Percentiles rank a stretch among this genome's conserved stretches.
Conservation (phyloP, 2,329 filamentous ascomycete species). For the Stagonosporopsis tanaceti region DNA sequence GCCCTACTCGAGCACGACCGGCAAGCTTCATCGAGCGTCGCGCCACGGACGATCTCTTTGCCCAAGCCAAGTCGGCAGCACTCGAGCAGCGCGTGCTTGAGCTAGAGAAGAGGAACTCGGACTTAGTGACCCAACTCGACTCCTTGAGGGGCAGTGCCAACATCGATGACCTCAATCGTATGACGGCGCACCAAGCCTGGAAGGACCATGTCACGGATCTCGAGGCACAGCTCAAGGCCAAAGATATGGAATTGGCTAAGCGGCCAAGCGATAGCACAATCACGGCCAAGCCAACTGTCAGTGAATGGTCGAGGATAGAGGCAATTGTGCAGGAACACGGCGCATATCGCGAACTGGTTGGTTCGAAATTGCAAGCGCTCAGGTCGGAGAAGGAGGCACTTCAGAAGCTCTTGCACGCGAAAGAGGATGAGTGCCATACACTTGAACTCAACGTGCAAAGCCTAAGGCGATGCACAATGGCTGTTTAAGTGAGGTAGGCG, state of each 20-base stretch:
- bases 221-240: slow-evolving; percentile 40
- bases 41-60: slow-evolving; percentile 52
- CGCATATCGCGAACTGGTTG: slow-evolving; percentile 49
- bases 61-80: slow-evolving; percentile 52
- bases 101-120: slow-evolving; percentile 51
- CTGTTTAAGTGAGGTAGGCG: slow-evolving; percentile 8
- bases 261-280: slow-evolving; percentile 21
- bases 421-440: slow-evolving; percentile 51
- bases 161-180: slow-evolving; percentile 45
- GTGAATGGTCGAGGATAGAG: slow-evolving; percentile 49
- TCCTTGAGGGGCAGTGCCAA: slow-evolving; percentile 36
- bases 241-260: slow-evolving; percentile 40
- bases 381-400: slow-evolving; percentile 52
- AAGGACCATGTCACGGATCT: slow-evolving; percentile 42
- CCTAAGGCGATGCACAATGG: slow-evolving; percentile 36
- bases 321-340: slow-evolving; percentile 52
- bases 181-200: slow-evolving; percentile 49
- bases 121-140: slow-evolving; percentile 44
- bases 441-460: slow-evolving; percentile 49
- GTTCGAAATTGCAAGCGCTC: slow-evolving; percentile 48
- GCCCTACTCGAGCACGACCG: slow-evolving; percentile 39
- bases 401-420: slow-evolving; percentile 49
- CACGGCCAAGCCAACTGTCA: slow-evolving; percentile 10
- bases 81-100: slow-evolving; percentile 55
- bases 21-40: slow-evolving; percentile 45